These are phyloP conservation scores for Boletellus ananiceps DNA, from an alignment of 768 basidiomycete genomes.

Conservation along the genomic window DNA sequence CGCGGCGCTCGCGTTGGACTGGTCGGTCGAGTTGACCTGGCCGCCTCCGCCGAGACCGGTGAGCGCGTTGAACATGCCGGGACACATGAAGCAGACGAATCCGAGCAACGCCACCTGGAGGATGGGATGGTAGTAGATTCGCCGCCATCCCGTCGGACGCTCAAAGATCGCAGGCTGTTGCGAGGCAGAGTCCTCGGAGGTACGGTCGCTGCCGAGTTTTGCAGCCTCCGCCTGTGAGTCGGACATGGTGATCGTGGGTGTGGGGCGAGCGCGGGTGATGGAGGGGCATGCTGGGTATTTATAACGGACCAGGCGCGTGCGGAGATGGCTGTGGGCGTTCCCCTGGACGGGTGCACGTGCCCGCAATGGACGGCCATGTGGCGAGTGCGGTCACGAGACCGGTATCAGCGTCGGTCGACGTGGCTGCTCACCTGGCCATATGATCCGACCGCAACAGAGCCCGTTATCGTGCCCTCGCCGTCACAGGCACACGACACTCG, in stretches of 20 bases:
- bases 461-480: no score
- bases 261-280: not conserved
- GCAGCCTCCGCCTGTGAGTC: conserved; percentile 11
- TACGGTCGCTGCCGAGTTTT: conserved; percentile 15
- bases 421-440: no score
- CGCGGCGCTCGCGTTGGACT: conserved; percentile 65
- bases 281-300: not conserved
- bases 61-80: conserved; percentile 75
- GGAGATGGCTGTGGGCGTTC: not conserved
- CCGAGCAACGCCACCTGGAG: conserved; percentile 50
- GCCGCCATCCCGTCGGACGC: conserved; percentile 48
- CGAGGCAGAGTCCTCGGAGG: conserved; percentile 20
- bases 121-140: conserved; percentile 52
- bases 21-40: conserved; percentile 57
- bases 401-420: no score
- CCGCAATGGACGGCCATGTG: no score
- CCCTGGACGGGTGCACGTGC: not conserved
- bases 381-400: no score
- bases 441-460: no score
- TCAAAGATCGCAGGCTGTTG: conserved; percentile 33
- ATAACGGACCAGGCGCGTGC: not conserved
- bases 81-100: conserved; percentile 55
- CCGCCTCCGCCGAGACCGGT: conserved; percentile 80
- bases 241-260: conserved; percentile 15
- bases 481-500: no score